phyloP scores from a whole-genome alignment of 179 eudicot genomes.

The Corrigiola litoralis region DNA sequence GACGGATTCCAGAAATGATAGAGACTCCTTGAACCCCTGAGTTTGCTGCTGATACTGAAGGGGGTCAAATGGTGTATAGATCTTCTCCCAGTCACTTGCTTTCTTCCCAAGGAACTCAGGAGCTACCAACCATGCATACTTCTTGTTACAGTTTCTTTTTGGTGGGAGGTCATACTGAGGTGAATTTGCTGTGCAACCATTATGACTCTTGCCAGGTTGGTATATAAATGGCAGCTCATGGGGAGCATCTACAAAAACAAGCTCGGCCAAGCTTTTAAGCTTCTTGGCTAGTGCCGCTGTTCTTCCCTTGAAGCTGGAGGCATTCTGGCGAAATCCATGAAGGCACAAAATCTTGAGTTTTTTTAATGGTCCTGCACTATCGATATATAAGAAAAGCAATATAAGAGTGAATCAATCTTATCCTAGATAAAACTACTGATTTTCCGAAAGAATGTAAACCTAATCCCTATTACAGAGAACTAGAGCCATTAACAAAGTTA shows the following conservation, averaged over 20 bases:
- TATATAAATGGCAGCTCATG: slow-evolving; percentile 83
- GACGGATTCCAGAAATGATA: slow-evolving; percentile 47
- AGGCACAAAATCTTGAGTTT: slow-evolving; percentile 83
- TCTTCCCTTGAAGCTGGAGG: slow-evolving; percentile 87
- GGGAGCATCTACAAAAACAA: slow-evolving; percentile 79
- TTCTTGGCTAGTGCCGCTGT: slow-evolving; percentile 82
- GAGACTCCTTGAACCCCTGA: slow-evolving; percentile 61
- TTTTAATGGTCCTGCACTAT: slow-evolving; percentile 34
- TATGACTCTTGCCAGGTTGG: slow-evolving; percentile 34
- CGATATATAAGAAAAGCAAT: not conserved
- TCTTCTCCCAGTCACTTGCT: slow-evolving; percentile 49
- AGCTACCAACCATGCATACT: slow-evolving; percentile 77
- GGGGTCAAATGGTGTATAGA: slow-evolving; percentile 54
- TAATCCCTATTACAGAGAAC: too few species aligned
- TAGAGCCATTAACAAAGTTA: not conserved
- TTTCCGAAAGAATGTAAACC: too few species aligned
- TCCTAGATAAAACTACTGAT: not conserved
- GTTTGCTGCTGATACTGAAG: slow-evolving; percentile 85
- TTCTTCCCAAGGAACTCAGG: slow-evolving; percentile 29
- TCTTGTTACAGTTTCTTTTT: slow-evolving; percentile 50
- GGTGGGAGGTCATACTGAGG: slow-evolving; percentile 38
- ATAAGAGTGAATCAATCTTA: not conserved
- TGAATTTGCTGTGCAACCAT: slow-evolving; percentile 12
- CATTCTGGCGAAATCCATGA: slow-evolving; percentile 97
- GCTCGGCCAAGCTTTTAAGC: slow-evolving; percentile 72